Evolutionary conservation across 2,329 filamentous ascomycete genomes (phyloP), one percentile per base, ranked within the genome.

Genomic region (Xylogone sp.): DNA sequence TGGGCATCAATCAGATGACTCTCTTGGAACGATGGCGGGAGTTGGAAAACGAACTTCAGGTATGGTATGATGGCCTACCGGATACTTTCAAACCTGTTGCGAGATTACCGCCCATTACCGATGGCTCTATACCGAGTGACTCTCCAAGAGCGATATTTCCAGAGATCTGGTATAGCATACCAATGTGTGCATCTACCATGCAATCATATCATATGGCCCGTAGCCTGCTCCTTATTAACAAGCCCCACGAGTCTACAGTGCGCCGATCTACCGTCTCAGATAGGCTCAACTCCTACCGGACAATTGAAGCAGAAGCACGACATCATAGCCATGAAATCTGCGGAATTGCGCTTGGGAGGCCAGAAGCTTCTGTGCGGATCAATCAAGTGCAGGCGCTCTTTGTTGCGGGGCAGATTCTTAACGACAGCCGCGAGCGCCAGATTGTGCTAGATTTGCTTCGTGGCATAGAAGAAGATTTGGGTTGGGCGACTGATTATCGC

Each of bases 111-210:
- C 69, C 69, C 3, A 44, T 64, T 10, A 56, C 46, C 2, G 54
- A 62, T 48, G 53, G 54, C 39, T 62, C 52, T 42, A 31, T 60
- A 21, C 52, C 57, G 3, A 2, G 19, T 12, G 59, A 61, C 44
- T 60, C 59, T 19, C 50, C 59, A 13, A 68, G 51, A 70, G 63
- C 63, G 44, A 71, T 71, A 51, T 79, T 76, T 64, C 73, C 67
- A 0, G 79, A 84, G 60, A 74, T 84, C 12, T 87, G 83, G 82
- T 85, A 83, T 63, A 76, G 76, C 48, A 71, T 81, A 0, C 75
- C 82, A 0, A 78, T 86, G 73, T 87, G 82, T 65, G 82, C 79
- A 0, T 82, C 82, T 2, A 81, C 82, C 1, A 86, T 86, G 75
- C 82, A 85, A 59, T 76, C 76, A 53, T 86, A 84, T 56, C 79